Evolutionary conservation across 129 eudicot genomes (phyloP), one percentile per base, ranked within the genome.

Genomic region (Logfia minima): DNA sequence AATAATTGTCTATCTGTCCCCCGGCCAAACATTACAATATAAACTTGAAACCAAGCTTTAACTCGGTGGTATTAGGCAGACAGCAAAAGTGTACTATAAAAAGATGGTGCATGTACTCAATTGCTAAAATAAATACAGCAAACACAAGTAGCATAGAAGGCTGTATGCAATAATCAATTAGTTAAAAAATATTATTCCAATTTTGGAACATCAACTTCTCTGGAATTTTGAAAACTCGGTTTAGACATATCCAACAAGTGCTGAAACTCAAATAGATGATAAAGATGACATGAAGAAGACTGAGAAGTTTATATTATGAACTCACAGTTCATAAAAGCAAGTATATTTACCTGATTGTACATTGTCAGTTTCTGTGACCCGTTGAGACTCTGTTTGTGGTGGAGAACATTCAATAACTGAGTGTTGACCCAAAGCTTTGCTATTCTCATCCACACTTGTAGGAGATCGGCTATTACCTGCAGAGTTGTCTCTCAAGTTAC

Each of bases 341-440:
- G 21, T 11, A 61, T 64, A 58, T 23, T 35, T 80, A 88, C 96
- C 92, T 71, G 98, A 85, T 83, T 85, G 98, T 52, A 83, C 53
- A 66, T 82, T 87, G 65, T 75, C 88, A 52, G 60, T 79, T 84
- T 83, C 81, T 41, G 87, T 73, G 82, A 86, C 82, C 75, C 87
- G 84, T 37, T 92, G 96, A 73, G 85, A 86, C 58, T 84, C 90
- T 60, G 51, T 41, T 76, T 86, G 87, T 74, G 91, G 81, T 73
- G 85, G 53, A 66, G 80, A 77, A 84, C 82, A 72, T n/a, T 70
- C 87, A 68, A 56, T 68, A 48, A 21, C 70, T 23, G 81, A 24
- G 76, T 83, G 75, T 77, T 89, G 83, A 80, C 70, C 74, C 56
- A 16, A 60, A 28, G 74, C 81, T 60, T 61, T 71, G 52, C 81